Percentiles rank a stretch among this genome's conserved stretches.
Evolutionary conservation across 176 grass and related monocot genomes (phyloP).

Genomic region (Musa schizocarpa): DNA sequence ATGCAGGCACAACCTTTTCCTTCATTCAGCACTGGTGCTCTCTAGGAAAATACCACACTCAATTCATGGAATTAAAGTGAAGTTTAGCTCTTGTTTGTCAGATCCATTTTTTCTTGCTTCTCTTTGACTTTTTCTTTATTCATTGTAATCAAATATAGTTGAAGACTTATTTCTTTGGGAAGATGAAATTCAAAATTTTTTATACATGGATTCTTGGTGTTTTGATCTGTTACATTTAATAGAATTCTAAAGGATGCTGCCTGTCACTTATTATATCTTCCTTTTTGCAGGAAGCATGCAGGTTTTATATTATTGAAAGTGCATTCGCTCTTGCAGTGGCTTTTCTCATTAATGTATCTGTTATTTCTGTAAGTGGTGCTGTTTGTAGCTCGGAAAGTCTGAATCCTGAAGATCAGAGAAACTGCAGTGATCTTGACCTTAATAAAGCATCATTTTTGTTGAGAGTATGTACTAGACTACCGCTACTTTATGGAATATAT

Average conservation of each 20-base stretch:
- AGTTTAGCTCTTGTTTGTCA: not conserved
- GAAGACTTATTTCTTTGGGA: too few relatives aligned
- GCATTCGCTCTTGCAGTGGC: conserved; percentile 86
- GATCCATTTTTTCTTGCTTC: conserved; percentile 1
- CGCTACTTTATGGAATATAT: not conserved
- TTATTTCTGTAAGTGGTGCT: conserved; percentile 93
- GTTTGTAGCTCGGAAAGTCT: conserved; percentile 70
- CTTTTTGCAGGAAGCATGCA: conserved; percentile 78
- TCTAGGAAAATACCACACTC: conserved; percentile 94
- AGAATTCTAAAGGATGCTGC: not conserved
- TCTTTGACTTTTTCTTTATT: too few relatives aligned
- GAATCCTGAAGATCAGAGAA: conserved; percentile 60
- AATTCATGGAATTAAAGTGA: conserved; percentile 82
- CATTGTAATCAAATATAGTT: too few relatives aligned
- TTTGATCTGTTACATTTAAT: not conserved
- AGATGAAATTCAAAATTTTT: not conserved
- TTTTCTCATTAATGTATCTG: conserved; percentile 94
- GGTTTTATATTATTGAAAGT: conserved; percentile 95
- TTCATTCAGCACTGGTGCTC: conserved; percentile 89
- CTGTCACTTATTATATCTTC: not conserved
- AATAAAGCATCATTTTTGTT: conserved; percentile 97
- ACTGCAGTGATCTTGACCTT: conserved; percentile 79
- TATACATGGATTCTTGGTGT: not conserved
- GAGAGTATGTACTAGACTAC: conserved; percentile 41
- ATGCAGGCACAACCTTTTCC: conserved; percentile 95